A percentile compares a stretch with the other conserved stretches of the same genome.
Conservation (phyloP, 129 eudicot species). For the sunflower (Helianthus annuus) region HanXRQr2.0-SUNRISE NC_035443.2:28582865-28583364, state of each 20-base stretch:
- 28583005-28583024: not conserved
- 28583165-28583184: no score
- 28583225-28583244: not conserved
- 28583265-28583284: slow-evolving; percentile 76
- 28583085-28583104: slow-evolving; percentile 99
- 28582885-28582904: not conserved
- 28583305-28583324: slow-evolving; percentile 82
- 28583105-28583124: slow-evolving; percentile 85
- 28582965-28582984: no score
- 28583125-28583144: slow-evolving; percentile 98
- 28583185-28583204: not conserved
- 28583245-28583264: slow-evolving; percentile 53
- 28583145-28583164: no score
- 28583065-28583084: slow-evolving; percentile 97
- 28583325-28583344: slow-evolving; percentile 84
- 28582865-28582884: slow-evolving; percentile 27
- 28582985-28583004: no score
- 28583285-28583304: slow-evolving; percentile 91
- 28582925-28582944: not conserved
- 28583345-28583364: slow-evolving; percentile 54
- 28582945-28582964: no score
- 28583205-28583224: not conserved
- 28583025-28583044: no score
- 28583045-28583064: slow-evolving; percentile 84
- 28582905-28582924: not conserved